Conservation (phyloP, 2,329 filamentous ascomycete genomes). For the Neofusicoccum laricinum region DNA sequence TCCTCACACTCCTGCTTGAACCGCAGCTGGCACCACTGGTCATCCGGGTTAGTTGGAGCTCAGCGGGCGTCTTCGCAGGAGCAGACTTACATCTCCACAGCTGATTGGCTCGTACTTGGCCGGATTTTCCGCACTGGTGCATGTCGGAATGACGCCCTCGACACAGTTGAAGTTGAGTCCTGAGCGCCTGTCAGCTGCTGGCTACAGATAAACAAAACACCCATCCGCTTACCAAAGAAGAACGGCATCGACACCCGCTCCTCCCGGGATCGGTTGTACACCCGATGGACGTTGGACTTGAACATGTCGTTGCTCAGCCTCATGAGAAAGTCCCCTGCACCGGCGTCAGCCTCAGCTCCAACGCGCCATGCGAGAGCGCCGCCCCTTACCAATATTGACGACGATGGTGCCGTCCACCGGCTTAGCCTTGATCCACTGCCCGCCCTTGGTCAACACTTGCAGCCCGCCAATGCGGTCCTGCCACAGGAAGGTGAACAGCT, state of each 20-base stretch:
- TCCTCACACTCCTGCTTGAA: neutral
- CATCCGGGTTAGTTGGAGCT: neutral
- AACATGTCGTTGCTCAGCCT: conserved; percentile 51
- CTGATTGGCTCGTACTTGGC: conserved; percentile 46
- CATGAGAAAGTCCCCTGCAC: conserved; percentile 47
- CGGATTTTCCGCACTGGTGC: conserved; percentile 42
- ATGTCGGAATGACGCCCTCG: conserved; percentile 49
- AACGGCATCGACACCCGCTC: conserved; percentile 55
- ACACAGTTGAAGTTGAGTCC: conserved; percentile 25
- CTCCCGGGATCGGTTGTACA: conserved; percentile 22
- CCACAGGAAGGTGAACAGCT: conserved; percentile 51
- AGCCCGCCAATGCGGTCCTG: conserved; percentile 32
- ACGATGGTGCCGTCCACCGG: neutral
- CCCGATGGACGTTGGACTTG: conserved; percentile 50
- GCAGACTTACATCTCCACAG: conserved; percentile 18
- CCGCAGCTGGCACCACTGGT: neutral
- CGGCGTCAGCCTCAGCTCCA: no score
- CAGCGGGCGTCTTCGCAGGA: no score
- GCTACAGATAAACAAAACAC: neutral
- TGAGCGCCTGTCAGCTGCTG: neutral
- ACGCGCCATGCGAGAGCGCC: no score
- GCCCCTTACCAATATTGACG: neutral
- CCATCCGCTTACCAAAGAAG: conserved; percentile 42
- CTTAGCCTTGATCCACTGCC: neutral
- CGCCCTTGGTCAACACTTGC: neutral